phyloP scores from a whole-genome alignment of 2,329 filamentous ascomycete species.

The Sphaerostilbella broomeana region DNA sequence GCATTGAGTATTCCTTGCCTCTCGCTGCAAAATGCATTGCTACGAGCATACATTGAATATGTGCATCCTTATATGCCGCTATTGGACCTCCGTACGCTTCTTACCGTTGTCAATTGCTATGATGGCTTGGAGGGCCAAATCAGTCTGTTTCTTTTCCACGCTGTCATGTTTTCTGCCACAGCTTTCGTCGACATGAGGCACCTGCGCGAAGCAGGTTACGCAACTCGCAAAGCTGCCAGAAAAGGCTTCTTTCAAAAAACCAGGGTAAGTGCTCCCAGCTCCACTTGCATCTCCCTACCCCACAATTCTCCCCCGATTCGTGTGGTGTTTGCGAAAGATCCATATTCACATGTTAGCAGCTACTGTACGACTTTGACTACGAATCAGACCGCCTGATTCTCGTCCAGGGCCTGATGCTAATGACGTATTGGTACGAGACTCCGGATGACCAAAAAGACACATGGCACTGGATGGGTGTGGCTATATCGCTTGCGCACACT shows the following conservation, averaged over 20 bases:
- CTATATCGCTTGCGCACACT: constrained; percentile 85
- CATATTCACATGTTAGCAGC: constrained; percentile 38
- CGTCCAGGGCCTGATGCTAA: constrained; percentile 79
- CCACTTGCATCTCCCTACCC: not conserved
- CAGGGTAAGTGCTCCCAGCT: constrained; percentile 52
- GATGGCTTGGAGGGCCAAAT: constrained; percentile 66
- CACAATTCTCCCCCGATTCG: constrained; percentile 1
- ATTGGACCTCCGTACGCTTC: constrained; percentile 59
- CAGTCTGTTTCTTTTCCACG: constrained; percentile 84
- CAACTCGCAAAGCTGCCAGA: constrained; percentile 70
- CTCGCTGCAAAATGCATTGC: constrained; percentile 68
- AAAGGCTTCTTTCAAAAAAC: constrained; percentile 86
- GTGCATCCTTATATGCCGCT: constrained; percentile 94
- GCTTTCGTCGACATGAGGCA: constrained; percentile 79
- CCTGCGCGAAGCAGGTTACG: constrained; percentile 70
- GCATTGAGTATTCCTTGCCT: constrained; percentile 69
- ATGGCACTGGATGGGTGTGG: constrained; percentile 98
- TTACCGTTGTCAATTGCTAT: constrained; percentile 53
- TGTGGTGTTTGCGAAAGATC: not conserved
- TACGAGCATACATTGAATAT: constrained; percentile 79
- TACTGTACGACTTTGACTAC: constrained; percentile 93
- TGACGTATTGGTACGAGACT: constrained; percentile 98
- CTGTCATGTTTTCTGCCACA: constrained; percentile 88
- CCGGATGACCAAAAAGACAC: constrained; percentile 96
- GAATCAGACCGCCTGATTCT: constrained; percentile 83